Percentiles rank a stretch among this genome's conserved stretches.
Evolutionary conservation across 2,329 filamentous ascomycete species (phyloP).

Genomic region (Hypoxylon sp.): DNA sequence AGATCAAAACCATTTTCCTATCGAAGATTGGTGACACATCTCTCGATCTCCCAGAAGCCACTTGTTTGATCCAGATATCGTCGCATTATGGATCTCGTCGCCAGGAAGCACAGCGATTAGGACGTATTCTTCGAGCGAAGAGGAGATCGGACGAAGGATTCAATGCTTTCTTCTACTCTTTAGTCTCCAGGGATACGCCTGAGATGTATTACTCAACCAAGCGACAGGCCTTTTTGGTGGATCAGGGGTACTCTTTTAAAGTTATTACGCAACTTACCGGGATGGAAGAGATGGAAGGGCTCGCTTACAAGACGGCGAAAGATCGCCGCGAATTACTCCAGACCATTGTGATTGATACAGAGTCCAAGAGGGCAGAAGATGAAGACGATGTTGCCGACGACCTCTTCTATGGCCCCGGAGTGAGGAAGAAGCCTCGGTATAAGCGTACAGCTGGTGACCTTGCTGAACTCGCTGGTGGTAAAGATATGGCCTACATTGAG

Average conservation of each 20-base stretch:
- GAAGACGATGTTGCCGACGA: constrained; percentile 74
- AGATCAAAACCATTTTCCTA: constrained; percentile 92
- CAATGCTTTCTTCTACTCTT: constrained; percentile 98
- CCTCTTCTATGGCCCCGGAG: constrained; percentile 55
- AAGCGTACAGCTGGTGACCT: constrained; percentile 87
- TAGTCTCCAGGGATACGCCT: constrained; percentile 96
- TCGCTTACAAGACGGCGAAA: constrained; percentile 83
- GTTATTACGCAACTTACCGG: constrained; percentile 96
- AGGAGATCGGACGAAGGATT: constrained; percentile 97
- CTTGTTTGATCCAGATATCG: constrained; percentile 96
- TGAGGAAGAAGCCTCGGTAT: constrained; percentile 60
- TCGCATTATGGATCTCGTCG: constrained; percentile 97
- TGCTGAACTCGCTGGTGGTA: constrained; percentile 88
- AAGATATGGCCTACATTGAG: constrained; percentile 97
- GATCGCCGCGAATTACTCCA: constrained; percentile 90
- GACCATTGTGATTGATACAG: constrained; percentile 90
- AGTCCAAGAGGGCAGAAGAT: constrained; percentile 72
- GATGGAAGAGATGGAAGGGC: constrained; percentile 84
- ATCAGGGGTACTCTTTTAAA: constrained; percentile 99
- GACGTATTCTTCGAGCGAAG: constrained; percentile 94
- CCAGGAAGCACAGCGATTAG: constrained; percentile 94
- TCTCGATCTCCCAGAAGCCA: constrained; percentile 96
- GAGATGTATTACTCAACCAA: constrained; percentile 99
- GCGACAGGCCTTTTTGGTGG: constrained; percentile 95
- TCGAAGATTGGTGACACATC: constrained; percentile 99